These are phyloP conservation scores for Erysimum cheiranthoides DNA, from an alignment of 345 rosid species.

Conservation along the genomic window DNA sequence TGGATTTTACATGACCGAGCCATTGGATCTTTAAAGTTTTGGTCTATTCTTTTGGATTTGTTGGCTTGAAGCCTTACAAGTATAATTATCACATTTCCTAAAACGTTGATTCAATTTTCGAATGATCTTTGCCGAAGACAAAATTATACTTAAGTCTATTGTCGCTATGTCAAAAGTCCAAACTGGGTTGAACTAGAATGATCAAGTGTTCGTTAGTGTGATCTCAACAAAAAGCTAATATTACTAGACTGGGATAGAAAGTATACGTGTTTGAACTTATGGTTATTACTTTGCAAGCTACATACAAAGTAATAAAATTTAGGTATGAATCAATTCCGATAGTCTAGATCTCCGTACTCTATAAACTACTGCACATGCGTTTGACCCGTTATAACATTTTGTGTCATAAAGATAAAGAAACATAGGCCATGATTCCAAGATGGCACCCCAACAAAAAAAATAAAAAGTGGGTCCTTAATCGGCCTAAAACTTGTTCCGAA, in stretches of 20 bases:
- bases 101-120: background rate
- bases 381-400: background rate
- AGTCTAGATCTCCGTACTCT: constrained; percentile 9
- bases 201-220: constrained; percentile 9
- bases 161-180: constrained; percentile 13
- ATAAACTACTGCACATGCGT: constrained; percentile 33
- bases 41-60: background rate
- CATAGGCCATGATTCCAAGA: constrained; percentile 29
- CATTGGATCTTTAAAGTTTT: constrained; percentile 7
- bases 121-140: constrained; percentile 16
- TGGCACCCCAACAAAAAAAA: constrained; percentile 18
- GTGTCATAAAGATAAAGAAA: background rate
- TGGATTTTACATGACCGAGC: constrained; percentile 33
- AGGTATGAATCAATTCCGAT: constrained; percentile 29
- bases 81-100: background rate
- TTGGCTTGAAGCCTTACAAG: constrained; percentile 13
- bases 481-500: constrained; percentile 34
- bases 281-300: constrained; percentile 22
- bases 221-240: constrained; percentile 1
- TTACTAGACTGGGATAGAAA: background rate
- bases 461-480: constrained; percentile 28
- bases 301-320: background rate
- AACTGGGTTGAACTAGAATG: constrained; percentile 3
- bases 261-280: constrained; percentile 12
- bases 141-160: constrained; percentile 18